These are phyloP conservation scores for Amanita rubescens DNA, from an alignment of 768 basidiomycete genomes.

Conservation along the genomic window DNA sequence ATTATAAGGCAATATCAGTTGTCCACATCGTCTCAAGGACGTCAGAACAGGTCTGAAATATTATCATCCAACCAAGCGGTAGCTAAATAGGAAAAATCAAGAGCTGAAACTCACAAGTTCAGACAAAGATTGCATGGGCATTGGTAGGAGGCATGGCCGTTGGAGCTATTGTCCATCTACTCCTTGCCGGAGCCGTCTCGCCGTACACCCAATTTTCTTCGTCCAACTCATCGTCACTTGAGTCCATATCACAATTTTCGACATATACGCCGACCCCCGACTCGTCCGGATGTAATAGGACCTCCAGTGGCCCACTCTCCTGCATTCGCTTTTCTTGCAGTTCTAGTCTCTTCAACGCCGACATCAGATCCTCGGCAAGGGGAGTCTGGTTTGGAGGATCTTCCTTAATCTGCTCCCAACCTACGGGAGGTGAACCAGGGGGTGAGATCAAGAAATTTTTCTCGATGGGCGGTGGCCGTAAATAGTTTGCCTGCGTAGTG, in stretches of 20 bases:
- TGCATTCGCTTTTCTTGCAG: conserved; percentile 31
- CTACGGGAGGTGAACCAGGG: conserved; percentile 94
- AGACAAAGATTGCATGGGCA: conserved; percentile 16
- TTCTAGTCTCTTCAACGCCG: conserved; percentile 68
- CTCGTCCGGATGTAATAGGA: conserved; percentile 64
- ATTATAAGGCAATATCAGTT: conserved; percentile 55
- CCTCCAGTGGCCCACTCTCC: conserved; percentile 31
- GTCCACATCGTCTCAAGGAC: conserved; percentile 42
- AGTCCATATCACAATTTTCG: conserved; percentile 54
- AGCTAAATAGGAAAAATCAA: neutral
- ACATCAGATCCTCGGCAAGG: conserved; percentile 82
- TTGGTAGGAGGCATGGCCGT: conserved; percentile 51
- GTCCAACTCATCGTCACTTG: conserved; percentile 28
- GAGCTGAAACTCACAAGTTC: conserved; percentile 9
- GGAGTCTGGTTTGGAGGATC: conserved; percentile 82
- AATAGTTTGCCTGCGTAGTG: conserved; percentile 39
- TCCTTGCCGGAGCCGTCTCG: conserved; percentile 41
- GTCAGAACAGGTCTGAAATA: conserved; percentile 77
- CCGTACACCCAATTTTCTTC: conserved; percentile 63
- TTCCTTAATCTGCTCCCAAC: conserved; percentile 90
- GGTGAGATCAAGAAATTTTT: conserved; percentile 98
- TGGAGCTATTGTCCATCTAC: conserved; percentile 43
- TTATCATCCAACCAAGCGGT: conserved; percentile 46
- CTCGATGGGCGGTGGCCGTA: conserved; percentile 72
- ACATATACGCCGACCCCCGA: conserved; percentile 74